A percentile compares a stretch with the other conserved stretches of the same genome.
Conservation (phyloP, 306 rosid species). For the Nissolia schottii region DNA sequence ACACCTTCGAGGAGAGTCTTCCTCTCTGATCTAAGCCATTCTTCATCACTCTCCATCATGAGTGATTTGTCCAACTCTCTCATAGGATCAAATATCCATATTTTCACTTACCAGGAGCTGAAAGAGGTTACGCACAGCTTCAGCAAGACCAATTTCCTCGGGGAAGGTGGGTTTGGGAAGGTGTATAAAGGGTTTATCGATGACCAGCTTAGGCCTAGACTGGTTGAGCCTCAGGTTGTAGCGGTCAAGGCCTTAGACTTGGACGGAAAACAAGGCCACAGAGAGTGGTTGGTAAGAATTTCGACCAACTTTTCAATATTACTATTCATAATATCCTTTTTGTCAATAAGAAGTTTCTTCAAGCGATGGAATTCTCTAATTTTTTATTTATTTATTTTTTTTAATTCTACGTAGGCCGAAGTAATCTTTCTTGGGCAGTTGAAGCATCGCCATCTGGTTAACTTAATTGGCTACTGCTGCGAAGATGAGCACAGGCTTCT, state of each 20-base stretch:
- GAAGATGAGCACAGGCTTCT: slow-evolving; percentile 90
- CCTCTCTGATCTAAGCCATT: slow-evolving; percentile 65
- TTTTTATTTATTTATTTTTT: not conserved
- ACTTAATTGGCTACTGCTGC: slow-evolving; percentile 82
- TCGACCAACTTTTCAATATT: not conserved
- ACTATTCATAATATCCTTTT: not conserved
- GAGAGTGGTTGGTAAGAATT: slow-evolving; percentile 88
- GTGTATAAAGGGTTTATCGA: slow-evolving; percentile 83
- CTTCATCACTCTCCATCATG: slow-evolving; percentile 57
- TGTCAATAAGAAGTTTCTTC: not conserved
- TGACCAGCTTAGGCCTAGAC: slow-evolving; percentile 53
- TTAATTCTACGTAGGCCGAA: slow-evolving; percentile 59
- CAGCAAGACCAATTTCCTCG: slow-evolving; percentile 53
- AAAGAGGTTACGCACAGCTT: slow-evolving; percentile 51
- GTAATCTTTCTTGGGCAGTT: slow-evolving; percentile 86
- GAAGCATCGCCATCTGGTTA: slow-evolving; percentile 81
- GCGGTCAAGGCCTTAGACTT: slow-evolving; percentile 82
- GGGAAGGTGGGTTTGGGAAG: slow-evolving; percentile 92
- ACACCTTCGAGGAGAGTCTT: slow-evolving; percentile 50
- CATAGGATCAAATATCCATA: slow-evolving; percentile 71
- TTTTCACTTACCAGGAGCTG: slow-evolving; percentile 69
- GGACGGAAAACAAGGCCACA: slow-evolving; percentile 88
- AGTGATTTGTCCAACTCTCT: slow-evolving; percentile 77
- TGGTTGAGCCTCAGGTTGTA: slow-evolving; percentile 53
- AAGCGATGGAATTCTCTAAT: not conserved